These are phyloP conservation scores for Aspergillus sp. DNA, from an alignment of 2,329 filamentous ascomycete species.

Conservation along the genomic window DNA sequence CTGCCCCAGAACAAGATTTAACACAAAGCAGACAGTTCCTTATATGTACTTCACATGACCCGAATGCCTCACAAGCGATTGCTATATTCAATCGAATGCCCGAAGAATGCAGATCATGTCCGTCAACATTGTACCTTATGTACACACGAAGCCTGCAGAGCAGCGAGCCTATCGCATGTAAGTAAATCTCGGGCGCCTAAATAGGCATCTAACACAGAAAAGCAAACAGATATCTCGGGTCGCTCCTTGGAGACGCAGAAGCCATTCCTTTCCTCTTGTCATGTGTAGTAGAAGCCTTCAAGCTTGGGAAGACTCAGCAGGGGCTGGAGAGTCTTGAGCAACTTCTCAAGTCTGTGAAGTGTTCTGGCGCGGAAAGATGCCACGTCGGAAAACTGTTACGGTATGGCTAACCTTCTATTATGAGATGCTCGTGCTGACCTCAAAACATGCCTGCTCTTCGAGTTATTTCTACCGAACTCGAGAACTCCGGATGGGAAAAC, in stretches of 20 bases:
- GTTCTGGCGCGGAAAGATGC: slow-evolving; percentile 50
- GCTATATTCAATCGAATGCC: slow-evolving; percentile 63
- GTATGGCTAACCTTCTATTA: slow-evolving; percentile 42
- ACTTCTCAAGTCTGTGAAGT: slow-evolving; percentile 60
- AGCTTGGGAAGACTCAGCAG: slow-evolving; percentile 62
- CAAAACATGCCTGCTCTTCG: slow-evolving; percentile 46
- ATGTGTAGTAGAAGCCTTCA: slow-evolving; percentile 75
- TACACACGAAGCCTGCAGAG: slow-evolving; percentile 70
- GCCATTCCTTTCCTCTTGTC: slow-evolving; percentile 72
- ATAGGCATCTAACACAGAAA: slow-evolving; percentile 23
- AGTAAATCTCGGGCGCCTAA: slow-evolving; percentile 24
- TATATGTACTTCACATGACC: slow-evolving; percentile 64
- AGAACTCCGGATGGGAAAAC: slow-evolving; percentile 29
- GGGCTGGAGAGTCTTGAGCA: slow-evolving; percentile 62
- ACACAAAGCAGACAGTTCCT: slow-evolving; percentile 65
- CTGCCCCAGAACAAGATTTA: slow-evolving; percentile 14
- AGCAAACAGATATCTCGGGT: slow-evolving; percentile 59
- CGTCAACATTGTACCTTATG: slow-evolving; percentile 70
- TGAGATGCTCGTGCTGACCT: slow-evolving; percentile 13
- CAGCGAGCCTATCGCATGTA: slow-evolving; percentile 58
- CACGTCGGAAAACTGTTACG: slow-evolving; percentile 67
- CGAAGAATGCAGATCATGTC: slow-evolving; percentile 58
- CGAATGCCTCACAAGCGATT: slow-evolving; percentile 57
- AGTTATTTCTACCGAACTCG: slow-evolving; percentile 49
- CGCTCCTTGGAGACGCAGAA: slow-evolving; percentile 56